Percentiles rank a stretch among this genome's conserved stretches.
These are phyloP conservation scores for Fraxinus pennsylvanica DNA, from an alignment of 257 asterid species.

Conservation along the genomic window DNA sequence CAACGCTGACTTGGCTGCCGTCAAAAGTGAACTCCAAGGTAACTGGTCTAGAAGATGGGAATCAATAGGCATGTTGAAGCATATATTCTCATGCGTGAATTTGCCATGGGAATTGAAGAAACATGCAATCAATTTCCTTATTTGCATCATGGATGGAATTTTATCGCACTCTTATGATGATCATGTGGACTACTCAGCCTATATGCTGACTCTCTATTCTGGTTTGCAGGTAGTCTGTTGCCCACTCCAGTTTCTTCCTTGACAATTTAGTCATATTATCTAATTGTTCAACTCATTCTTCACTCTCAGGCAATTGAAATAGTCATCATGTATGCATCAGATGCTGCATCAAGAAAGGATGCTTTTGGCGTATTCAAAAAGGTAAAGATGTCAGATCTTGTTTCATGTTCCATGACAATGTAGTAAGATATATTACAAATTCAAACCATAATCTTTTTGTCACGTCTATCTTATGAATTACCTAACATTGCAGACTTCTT, in stretches of 20 bases:
- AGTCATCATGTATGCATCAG: conserved; percentile 79
- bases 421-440: not conserved
- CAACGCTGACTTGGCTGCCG: conserved; percentile 51
- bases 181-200: conserved; percentile 41
- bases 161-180: conserved; percentile 37
- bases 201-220: conserved; percentile 53
- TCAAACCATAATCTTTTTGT: not conserved
- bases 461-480: not conserved
- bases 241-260: conserved; percentile 23
- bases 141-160: conserved; percentile 57
- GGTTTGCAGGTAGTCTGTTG: conserved; percentile 62
- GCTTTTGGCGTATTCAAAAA: conserved; percentile 67
- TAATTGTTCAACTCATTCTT: conserved; percentile 25
- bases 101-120: conserved; percentile 68
- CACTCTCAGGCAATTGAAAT: conserved; percentile 61
- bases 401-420: conserved; percentile 1
- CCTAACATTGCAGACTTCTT: not conserved
- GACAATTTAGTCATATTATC: conserved; percentile 14
- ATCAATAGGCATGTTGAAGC: conserved; percentile 68
- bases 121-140: conserved; percentile 59
- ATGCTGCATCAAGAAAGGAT: conserved; percentile 54
- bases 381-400: conserved; percentile 37
- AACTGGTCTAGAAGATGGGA: conserved; percentile 77
- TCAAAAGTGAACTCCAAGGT: conserved; percentile 59
- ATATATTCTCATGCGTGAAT: conserved; percentile 45